Percentiles rank a stretch among this genome's conserved stretches.
Evolutionary conservation across 73 alveolate species (phyloP).

Genomic region (Paramecium sexaurelia): DNA sequence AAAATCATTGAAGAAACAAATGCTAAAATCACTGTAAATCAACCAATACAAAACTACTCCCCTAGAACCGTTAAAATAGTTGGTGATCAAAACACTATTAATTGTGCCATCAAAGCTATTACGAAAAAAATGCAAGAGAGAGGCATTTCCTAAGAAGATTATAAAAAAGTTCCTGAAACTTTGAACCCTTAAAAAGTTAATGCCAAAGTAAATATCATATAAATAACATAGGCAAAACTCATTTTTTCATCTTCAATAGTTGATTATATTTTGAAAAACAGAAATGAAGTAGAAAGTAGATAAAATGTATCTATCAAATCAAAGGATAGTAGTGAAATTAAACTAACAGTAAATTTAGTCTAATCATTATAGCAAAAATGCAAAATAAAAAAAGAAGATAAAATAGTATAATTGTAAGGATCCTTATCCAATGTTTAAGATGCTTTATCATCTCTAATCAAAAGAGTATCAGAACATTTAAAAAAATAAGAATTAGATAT

Average conservation of each 20-base stretch:
- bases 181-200: background rate
- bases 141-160: conserved; percentile 37
- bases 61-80: conserved; percentile 52
- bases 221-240: background rate
- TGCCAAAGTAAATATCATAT: background rate
- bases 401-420: conserved; percentile 8
- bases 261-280: background rate
- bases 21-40: background rate
- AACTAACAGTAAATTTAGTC: background rate
- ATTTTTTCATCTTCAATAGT: background rate
- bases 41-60: conserved; percentile 8
- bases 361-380: background rate
- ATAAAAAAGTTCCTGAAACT: conserved; percentile 9
- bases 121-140: conserved; percentile 49
- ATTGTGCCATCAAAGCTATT: background rate
- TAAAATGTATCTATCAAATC: background rate
- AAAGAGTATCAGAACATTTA: background rate
- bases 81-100: background rate
- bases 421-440: background rate
- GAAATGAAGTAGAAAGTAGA: background rate
- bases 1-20: conserved; percentile 34
- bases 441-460: background rate
- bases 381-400: conserved; percentile 17
- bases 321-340: background rate
- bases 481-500: background rate